Conservation (phyloP, 2,329 filamentous ascomycete species). For the Botrytis tulipae region DNA sequence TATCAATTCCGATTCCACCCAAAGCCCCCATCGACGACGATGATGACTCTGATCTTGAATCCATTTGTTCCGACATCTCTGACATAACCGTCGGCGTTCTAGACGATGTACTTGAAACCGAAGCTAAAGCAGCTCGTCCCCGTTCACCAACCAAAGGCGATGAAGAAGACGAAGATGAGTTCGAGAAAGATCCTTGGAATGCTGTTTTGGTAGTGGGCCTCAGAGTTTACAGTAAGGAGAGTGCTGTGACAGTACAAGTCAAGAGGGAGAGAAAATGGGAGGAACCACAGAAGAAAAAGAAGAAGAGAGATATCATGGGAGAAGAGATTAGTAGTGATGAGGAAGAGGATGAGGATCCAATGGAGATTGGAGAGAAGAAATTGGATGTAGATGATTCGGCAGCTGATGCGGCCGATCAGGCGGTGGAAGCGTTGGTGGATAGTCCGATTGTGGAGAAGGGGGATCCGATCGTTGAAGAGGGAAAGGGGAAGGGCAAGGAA, state of each 20-base stretch:
- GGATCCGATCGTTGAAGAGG: background rate
- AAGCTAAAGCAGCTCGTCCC: conserved; percentile 21
- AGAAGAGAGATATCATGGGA: conserved; percentile 41
- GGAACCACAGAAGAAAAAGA: conserved; percentile 27
- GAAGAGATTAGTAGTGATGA: conserved; percentile 48
- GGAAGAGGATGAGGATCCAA: conserved; percentile 14
- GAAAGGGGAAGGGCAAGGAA: background rate
- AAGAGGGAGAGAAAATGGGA: conserved; percentile 30
- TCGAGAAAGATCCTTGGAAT: conserved; percentile 59
- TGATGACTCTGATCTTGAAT: conserved; percentile 25
- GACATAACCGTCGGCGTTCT: conserved; percentile 25
- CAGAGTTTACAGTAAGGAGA: conserved; percentile 56
- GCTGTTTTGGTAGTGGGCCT: conserved; percentile 60
- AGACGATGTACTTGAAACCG: conserved; percentile 29
- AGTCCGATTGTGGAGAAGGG: conserved; percentile 10
- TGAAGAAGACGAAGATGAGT: conserved; percentile 53
- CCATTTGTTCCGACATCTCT: conserved; percentile 28
- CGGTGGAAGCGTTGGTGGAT: background rate
- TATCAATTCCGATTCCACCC: background rate
- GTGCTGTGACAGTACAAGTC: conserved; percentile 33
- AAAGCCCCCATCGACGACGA: background rate
- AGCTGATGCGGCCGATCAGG: conserved; percentile 18
- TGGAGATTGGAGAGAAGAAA: conserved; percentile 21
- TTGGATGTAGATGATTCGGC: conserved; percentile 23
- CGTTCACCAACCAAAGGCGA: conserved; percentile 30